Base-by-base conservation (phyloP, 1,139 yeast species). In the Ogataea hybrid region DNA sequence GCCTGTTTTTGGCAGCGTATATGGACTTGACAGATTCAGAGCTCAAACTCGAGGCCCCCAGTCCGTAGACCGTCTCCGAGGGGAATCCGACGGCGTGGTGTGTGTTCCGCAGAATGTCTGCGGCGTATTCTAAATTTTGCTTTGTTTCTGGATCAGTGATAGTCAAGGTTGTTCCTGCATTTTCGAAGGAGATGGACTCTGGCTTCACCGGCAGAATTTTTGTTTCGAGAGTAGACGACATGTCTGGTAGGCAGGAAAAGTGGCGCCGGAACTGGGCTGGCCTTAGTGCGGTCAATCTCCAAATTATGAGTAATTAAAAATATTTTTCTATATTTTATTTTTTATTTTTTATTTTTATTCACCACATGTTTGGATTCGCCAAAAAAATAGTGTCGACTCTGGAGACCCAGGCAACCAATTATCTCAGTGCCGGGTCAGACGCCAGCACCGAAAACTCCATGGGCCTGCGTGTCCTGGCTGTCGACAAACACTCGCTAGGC, bases 51-150 rank as follows among this genome's bases (percentile, higher is more conserved):
- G 92, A 83, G 0, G 95, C 98, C 0, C 96, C 98, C 2, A 92
- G 71, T 0, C 98, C 98, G 60, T 92, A 92, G 0, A 92, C 98
- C 0, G 98, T 92, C 59, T 92, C 98, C 0, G 98, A 88, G 3
- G 98, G 98, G 57, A 92, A 90, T 0, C 94, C 97, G 12, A 92
- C 89, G 0, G 82, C 88, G 22, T 78, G 67, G 27, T 69, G 61
- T 0, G 86, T 70, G 3, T 63, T 61, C 14, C 67, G 63, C 9
- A 87, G 63, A 23, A 81, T 69, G 2, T 64, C 50, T 0, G 90
- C 84, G 3, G 95, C 96, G 25, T 68, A 62, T 8, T 63, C 46
- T 2, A 88, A 63, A 47, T 77, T 77, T 6, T 50, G 43, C 47
- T 68, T 64, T 0, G 94, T 81, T 32, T 61, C 65, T 10, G 65